Evolutionary conservation across 2,329 filamentous ascomycete species (phyloP).

Genomic region (Thelonectria rubi): DNA sequence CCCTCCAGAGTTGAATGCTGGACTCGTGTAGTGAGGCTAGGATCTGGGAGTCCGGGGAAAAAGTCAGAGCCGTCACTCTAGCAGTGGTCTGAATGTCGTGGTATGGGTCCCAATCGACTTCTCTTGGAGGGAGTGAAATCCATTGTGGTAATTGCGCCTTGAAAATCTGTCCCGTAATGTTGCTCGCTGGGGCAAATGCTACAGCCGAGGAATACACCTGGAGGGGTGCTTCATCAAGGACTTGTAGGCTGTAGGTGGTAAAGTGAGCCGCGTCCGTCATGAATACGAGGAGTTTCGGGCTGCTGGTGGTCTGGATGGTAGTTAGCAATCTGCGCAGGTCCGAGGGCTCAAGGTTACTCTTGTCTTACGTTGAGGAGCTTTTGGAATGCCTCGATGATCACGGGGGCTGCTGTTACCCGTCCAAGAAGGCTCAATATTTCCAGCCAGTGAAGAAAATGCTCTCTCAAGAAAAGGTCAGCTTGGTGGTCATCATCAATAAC

Average conservation of each 20-base stretch:
- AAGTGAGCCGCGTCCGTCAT: constrained; percentile 1
- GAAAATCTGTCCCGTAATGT: neutral
- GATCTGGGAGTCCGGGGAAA: too few species aligned
- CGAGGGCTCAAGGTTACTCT: too few species aligned
- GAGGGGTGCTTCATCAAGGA: constrained; percentile 2
- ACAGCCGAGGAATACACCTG: constrained; percentile 16
- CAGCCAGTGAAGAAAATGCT: constrained; percentile 3
- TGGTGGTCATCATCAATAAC: neutral
- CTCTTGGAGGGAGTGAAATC: neutral
- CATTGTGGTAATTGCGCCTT: neutral
- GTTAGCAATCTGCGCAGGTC: neutral
- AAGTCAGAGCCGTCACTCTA: too few species aligned
- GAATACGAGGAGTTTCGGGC: neutral
- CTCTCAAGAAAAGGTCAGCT: neutral
- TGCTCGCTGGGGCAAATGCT: constrained; percentile 2
- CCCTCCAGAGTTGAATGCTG: too few species aligned
- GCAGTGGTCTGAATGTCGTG: too few species aligned
- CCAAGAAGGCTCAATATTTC: constrained; percentile 1
- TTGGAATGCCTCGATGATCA: neutral
- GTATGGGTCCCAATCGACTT: constrained; percentile 3
- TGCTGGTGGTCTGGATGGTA: neutral
- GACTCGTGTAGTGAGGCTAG: too few species aligned
- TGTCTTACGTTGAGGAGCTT: neutral
- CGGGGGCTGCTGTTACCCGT: neutral
- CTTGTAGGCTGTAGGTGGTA: neutral